Evolutionary conservation across 2,329 filamentous ascomycete genomes (phyloP), one percentile per base, ranked within the genome.

Genomic region (Metarhizium brunneum): DNA sequence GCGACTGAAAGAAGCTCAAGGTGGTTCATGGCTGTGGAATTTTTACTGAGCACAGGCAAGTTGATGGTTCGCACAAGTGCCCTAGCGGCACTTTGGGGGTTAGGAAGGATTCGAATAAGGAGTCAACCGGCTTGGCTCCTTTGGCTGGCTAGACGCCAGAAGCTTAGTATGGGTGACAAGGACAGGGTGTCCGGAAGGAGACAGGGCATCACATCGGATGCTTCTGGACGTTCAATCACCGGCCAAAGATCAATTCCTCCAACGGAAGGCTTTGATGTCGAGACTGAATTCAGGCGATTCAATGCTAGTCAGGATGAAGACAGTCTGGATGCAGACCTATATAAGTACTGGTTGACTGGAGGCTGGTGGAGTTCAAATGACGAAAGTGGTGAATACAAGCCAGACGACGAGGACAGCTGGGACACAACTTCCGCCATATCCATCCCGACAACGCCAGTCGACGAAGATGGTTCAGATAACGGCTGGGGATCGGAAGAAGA

Each of bases 281-380:
- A 96, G 69, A 77, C 76, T 1, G 89, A 94, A 67, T 84, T 92
- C 62, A 82, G 89, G 61, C 81, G 81, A 54, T 77, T 83, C 51
- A 55, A 68, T 6, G 61, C 62, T 13, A 64, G 67, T 54, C 66
- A 71, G 65, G 64, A 84, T 45, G 88, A 94, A 62, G 79, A 81
- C 32, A 81, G 82, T 43, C 75, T 96, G 2, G 87, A 92, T 60
- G 78, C 80, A 2, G 85, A 84, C 57, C 73, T 96, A 2, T 97
- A 96, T 68, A 76, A 77, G 35, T 94, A 92, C 82, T 97, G 90
- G 88, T 84, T 87, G 53, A 76, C 79, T 54, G 90, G 90, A 20
- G 90, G 89, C 7, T 88, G 88, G 74, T 96, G 90, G 85, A 92
- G 92, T 1, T 85, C 86, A 16, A 77, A 85, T 36, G 92, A 97